Base-by-base conservation (phyloP, 345 rosid genomes). In the Lenwebbia sp. region DNA sequence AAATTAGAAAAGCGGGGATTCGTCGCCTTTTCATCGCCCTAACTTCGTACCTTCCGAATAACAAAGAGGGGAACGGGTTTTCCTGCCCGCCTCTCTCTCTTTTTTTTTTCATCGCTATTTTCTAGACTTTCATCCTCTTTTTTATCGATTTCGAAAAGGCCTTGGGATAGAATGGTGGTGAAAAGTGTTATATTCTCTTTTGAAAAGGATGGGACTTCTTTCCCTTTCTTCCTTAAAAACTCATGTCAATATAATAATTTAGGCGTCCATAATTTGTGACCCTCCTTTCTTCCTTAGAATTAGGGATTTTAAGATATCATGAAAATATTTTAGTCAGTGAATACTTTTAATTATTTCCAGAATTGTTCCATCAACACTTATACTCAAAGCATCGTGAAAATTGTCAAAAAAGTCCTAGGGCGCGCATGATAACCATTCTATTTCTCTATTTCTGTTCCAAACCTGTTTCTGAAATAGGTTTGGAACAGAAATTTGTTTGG, bases 121-220 rank as follows among this genome's bases (percentile, higher is more conserved):
- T 30, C 11, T 3, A 17, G 3, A 15, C 22, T 21, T 62, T 62
- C 1, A 2, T 7, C 0, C 40, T 28, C 21, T 28, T 28, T 28
- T 14, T 13, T 60, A 0, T 58, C 1, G 40, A 62, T 28, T 62
- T 62, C 0, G 0, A 3, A 28, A 28, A 13, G 0, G 2, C 5
- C 2, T 60, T 3, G 7, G 0, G 0, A 28, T 30, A 3, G 0
- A 62, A 28, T 14, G 75, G 28, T 0, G 5, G 11, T 62, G 12
- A 62, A 62, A 6, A 60, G 0, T 0, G 21, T 1, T 13, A 13
- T 5, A 58, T 58, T 58, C 70, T 28, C 74, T 0, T 30, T 7
- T 62, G 15, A 62, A 14, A 62, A 28, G 22, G 40, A 28, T 1
- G 12, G 23, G 41, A 30, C 22, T 65, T 30, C 2, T 65, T 65